These are phyloP conservation scores for Metschnikowia koreensis DNA, from an alignment of 805 yeast genomes.

Conservation along the genomic window DNA sequence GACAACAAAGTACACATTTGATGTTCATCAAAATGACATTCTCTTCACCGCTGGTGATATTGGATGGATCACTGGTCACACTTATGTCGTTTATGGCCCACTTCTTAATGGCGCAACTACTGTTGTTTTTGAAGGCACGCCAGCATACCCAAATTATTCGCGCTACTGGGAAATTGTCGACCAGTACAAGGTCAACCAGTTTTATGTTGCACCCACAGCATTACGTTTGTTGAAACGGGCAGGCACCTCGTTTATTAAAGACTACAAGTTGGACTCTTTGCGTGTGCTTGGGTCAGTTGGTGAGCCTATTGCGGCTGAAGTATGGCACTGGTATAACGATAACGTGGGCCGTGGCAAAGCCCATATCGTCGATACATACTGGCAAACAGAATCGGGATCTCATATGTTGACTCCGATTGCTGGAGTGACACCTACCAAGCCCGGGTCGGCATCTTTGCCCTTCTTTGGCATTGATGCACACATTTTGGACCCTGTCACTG, in stretches of 20 bases:
- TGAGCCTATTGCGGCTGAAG: constrained; percentile 96
- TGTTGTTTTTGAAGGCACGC: constrained; percentile 94
- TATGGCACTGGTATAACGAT: constrained; percentile 98
- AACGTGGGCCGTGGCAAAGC: constrained; percentile 86
- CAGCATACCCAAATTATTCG: constrained; percentile 92
- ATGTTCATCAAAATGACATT: constrained; percentile 83
- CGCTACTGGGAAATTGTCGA: constrained; percentile 97
- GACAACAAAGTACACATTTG: constrained; percentile 91
- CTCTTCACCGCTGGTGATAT: constrained; percentile 97
- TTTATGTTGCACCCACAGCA: constrained; percentile 98
- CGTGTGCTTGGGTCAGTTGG: constrained; percentile 97
- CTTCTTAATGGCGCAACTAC: constrained; percentile 82
- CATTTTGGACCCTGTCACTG: constrained; percentile 90
- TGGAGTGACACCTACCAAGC: constrained; percentile 92
- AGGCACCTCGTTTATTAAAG: constrained; percentile 78
- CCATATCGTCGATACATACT: constrained; percentile 92
- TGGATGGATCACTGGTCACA: constrained; percentile 99
- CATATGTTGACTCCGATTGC: constrained; percentile 94
- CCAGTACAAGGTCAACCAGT: constrained; percentile 86
- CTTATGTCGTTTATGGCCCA: constrained; percentile 95
- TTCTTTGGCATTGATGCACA: constrained; percentile 92
- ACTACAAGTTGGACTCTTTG: constrained; percentile 79
- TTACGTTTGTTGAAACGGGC: constrained; percentile 85
- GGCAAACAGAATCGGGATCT: constrained; percentile 99
- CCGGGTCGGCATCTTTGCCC: constrained; percentile 96